phyloP scores from a whole-genome alignment of 2,329 filamentous ascomycete species.

The Colletotrichum gigasporum region DNA sequence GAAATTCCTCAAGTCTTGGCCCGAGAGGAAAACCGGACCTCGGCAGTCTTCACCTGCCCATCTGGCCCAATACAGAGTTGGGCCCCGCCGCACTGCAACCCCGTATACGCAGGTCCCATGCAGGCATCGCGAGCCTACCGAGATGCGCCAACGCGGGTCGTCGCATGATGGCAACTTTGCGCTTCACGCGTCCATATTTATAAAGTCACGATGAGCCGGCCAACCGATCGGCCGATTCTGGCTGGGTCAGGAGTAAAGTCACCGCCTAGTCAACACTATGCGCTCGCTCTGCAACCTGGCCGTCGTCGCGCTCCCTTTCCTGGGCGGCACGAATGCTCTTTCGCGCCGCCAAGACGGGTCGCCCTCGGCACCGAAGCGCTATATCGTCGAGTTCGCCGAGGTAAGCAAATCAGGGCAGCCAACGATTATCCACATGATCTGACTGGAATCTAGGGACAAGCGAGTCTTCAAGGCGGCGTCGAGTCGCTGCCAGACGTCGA shows the following conservation, averaged over 20 bases:
- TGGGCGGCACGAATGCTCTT: background rate
- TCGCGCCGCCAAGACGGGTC: background rate
- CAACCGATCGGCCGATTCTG: too few species aligned
- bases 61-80: background rate
- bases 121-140: background rate
- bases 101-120: conserved; percentile 9
- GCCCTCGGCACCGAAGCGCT: background rate
- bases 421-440: background rate
- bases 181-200: too few species aligned
- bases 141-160: background rate
- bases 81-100: background rate
- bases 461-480: background rate
- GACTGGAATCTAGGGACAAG: background rate
- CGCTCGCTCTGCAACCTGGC: background rate
- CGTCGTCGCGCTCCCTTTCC: background rate
- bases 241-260: too few species aligned
- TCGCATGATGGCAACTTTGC: background rate
- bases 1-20: background rate
- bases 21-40: background rate
- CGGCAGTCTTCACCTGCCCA: background rate
- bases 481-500: conserved; percentile 7
- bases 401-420: background rate
- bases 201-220: too few species aligned
- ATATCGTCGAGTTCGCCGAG: conserved; percentile 24
- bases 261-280: too few species aligned